phyloP scores from a whole-genome alignment of 2,329 filamentous ascomycete genomes.

The Trichoderma koningii region DNA sequence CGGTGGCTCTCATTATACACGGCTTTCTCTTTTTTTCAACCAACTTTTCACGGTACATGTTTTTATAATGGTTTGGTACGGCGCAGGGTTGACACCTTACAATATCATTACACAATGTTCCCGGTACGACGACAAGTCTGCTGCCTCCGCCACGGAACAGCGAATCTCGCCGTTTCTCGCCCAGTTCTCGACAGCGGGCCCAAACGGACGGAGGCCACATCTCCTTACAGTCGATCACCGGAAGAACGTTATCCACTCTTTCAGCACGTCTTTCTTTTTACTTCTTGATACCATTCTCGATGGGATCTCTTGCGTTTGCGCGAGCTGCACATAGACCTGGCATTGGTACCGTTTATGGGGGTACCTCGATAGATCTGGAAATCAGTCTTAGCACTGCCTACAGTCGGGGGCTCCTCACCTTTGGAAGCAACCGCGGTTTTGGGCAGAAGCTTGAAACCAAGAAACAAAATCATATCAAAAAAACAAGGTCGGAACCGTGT shows the following conservation, averaged over 20 bases:
- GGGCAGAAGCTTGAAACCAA: not conserved
- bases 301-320: slow-evolving; percentile 25
- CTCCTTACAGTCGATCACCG: not conserved
- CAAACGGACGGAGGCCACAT: not conserved
- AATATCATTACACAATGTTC: slow-evolving; percentile 25
- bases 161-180: not conserved
- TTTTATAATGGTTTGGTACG: slow-evolving; percentile 42
- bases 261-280: slow-evolving; percentile 3
- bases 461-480: not conserved
- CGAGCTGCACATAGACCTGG: slow-evolving; percentile 28
- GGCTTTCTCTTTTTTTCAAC: slow-evolving; percentile 18
- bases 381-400: slow-evolving; percentile 24
- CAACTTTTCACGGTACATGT: slow-evolving; percentile 33
- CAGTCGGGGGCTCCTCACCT: slow-evolving; percentile 4
- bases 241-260: slow-evolving; percentile 20
- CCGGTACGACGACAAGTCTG: not conserved
- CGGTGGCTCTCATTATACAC: slow-evolving; percentile 21
- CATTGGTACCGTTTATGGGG: slow-evolving; percentile 27
- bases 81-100: slow-evolving; percentile 33
- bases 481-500: slow-evolving; percentile 22
- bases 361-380: slow-evolving; percentile 29
- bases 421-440: not conserved
- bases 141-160: not conserved
- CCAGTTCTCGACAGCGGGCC: slow-evolving; percentile 2
- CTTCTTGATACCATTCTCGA: slow-evolving; percentile 19